phyloP scores from a whole-genome alignment of 768 basidiomycete species.

The Cyathus striatus region DNA sequence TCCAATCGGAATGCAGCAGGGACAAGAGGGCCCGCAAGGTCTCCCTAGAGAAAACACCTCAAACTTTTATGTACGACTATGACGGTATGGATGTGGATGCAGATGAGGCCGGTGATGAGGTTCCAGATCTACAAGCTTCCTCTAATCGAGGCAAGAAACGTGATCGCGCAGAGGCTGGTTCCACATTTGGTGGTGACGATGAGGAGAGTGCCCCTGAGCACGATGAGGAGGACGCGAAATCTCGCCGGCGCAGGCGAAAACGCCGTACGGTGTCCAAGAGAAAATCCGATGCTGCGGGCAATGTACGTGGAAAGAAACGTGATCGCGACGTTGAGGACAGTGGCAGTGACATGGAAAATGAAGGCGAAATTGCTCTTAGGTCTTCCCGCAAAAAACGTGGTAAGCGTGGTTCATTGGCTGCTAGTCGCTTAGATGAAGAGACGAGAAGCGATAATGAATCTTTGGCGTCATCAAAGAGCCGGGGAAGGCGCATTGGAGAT shows the following conservation, averaged over 20 bases:
- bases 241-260: constrained; percentile 46
- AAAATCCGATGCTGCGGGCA: constrained; percentile 37
- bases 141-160: constrained; percentile 65
- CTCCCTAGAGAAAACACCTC: constrained; percentile 34
- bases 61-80: constrained; percentile 19
- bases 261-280: constrained; percentile 51
- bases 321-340: constrained; percentile 51
- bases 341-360: constrained; percentile 36
- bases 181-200: constrained; percentile 63
- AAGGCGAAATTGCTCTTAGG: constrained; percentile 17
- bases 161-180: constrained; percentile 68
- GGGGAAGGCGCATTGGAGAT: constrained; percentile 61
- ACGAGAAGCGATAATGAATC: constrained; percentile 40
- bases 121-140: constrained; percentile 29
- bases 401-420: constrained; percentile 30
- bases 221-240: constrained; percentile 33
- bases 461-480: constrained; percentile 44
- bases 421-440: constrained; percentile 28
- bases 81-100: constrained; percentile 45
- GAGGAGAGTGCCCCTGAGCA: constrained; percentile 35
- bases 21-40: constrained; percentile 58
- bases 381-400: constrained; percentile 49
- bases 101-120: constrained; percentile 38
- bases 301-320: constrained; percentile 58
- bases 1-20: constrained; percentile 26